Percentiles rank a stretch among this genome's conserved stretches.
These are phyloP conservation scores for Yamadazyma phyllophila DNA, from an alignment of 805 yeast species.

Conservation along the genomic window DNA sequence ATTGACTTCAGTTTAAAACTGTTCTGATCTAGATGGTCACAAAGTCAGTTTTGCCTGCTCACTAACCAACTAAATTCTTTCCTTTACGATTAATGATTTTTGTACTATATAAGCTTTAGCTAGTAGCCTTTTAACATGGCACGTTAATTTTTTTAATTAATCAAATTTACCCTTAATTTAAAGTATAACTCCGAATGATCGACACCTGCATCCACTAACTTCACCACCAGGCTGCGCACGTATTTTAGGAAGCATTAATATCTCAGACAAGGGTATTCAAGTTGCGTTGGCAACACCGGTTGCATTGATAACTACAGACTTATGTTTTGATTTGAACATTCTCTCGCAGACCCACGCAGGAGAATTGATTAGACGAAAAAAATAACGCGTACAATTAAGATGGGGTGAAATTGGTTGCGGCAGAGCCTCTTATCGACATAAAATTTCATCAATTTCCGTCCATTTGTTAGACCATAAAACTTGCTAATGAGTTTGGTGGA, in stretches of 20 bases:
- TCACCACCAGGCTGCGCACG: no score
- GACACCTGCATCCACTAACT: no score
- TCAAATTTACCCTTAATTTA: no score
- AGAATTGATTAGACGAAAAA: background rate
- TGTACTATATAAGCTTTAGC: constrained; percentile 6
- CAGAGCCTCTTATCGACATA: background rate
- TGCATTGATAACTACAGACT: background rate
- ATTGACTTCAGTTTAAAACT: background rate
- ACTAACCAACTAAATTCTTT: constrained; percentile 8
- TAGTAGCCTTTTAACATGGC: background rate
- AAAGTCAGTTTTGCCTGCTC: background rate
- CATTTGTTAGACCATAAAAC: no score
- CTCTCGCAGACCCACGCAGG: background rate
- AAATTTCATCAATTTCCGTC: background rate
- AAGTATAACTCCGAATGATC: no score
- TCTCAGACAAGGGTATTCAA: no score
- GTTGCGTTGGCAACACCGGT: background rate
- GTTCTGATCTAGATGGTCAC: background rate
- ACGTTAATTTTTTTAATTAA: no score
- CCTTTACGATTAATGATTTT: constrained; percentile 9
- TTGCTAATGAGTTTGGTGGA: constrained; percentile 2
- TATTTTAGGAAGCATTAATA: no score
- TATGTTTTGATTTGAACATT: background rate
- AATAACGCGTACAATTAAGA: background rate
- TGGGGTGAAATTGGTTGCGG: constrained; percentile 3